Percentiles rank a stretch among this genome's conserved stretches.
Conservation (phyloP, 2,329 filamentous ascomycete genomes). For the Colletotrichum echinochloae region DNA sequence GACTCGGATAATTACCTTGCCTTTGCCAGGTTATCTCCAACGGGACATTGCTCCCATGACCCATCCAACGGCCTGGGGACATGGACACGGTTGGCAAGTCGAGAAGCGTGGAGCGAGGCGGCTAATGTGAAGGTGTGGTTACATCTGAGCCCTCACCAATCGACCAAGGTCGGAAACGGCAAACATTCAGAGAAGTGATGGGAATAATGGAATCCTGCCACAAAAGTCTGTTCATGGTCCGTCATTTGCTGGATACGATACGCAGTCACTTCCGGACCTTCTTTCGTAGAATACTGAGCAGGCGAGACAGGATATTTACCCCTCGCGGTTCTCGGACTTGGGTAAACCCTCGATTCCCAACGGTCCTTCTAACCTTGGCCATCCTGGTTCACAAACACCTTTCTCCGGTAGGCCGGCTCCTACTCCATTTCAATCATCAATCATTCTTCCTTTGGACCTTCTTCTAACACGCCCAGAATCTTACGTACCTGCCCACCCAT, state of each 20-base stretch:
- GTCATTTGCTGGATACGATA: not conserved
- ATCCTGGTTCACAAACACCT: not conserved
- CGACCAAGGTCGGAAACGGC: not conserved
- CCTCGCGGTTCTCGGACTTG: not conserved
- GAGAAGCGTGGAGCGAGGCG: not conserved
- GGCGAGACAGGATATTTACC: accelerated
- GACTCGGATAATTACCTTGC: not conserved
- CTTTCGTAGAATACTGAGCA: not conserved
- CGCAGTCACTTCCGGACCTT: not conserved
- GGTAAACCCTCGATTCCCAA: not conserved
- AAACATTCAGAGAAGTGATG: no score
- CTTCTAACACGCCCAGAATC: not conserved
- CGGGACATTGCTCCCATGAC: not conserved
- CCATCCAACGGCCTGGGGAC: not conserved
- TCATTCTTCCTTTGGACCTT: no score
- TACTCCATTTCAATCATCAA: not conserved
- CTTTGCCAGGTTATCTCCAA: not conserved
- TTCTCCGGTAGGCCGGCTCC: not conserved
- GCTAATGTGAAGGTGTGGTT: not conserved
- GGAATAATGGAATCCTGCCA: no score
- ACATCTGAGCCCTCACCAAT: not conserved
- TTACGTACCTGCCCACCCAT: not conserved
- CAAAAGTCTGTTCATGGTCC: no score
- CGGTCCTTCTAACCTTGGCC: not conserved
- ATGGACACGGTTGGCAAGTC: not conserved